Percentiles rank a stretch among this genome's conserved stretches.
phyloP scores from a whole-genome alignment of 2,329 filamentous ascomycete genomes.

The Fusarium protoensiforme region DNA sequence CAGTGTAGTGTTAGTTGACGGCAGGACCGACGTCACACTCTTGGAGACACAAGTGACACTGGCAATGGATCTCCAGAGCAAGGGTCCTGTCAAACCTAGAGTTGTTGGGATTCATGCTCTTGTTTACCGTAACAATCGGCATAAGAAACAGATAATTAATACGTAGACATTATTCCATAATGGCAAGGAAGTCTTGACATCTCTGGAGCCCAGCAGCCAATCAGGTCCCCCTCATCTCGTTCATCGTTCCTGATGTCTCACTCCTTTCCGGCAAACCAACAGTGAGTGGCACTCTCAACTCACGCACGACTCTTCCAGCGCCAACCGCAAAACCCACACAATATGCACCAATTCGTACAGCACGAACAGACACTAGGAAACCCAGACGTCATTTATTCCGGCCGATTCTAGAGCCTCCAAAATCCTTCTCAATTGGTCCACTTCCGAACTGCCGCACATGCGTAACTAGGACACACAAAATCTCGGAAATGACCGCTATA shows the following conservation, averaged over 20 bases:
- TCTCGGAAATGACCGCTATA: conserved; percentile 29
- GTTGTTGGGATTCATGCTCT: conserved; percentile 18
- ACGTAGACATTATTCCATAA: background rate
- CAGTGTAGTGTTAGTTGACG: background rate
- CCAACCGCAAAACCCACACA: background rate
- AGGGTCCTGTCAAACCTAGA: background rate
- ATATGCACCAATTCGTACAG: background rate
- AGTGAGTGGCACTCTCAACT: background rate
- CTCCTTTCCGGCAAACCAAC: conserved; percentile 6
- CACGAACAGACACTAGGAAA: background rate
- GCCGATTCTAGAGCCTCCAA: background rate
- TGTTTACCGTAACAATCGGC: background rate
- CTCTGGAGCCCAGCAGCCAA: conserved; percentile 16
- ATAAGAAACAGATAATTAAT: background rate
- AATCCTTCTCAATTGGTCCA: conserved; percentile 4
- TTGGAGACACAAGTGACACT: background rate
- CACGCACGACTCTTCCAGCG: background rate
- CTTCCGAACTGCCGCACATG: conserved; percentile 18
- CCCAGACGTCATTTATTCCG: background rate
- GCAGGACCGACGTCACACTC: conserved; percentile 31
- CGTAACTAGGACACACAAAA: background rate
- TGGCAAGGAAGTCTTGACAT: conserved; percentile 8
- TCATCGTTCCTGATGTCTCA: conserved; percentile 26
- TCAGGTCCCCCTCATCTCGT: conserved; percentile 34
- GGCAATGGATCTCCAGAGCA: conserved; percentile 9